These are phyloP conservation scores for Micractinium sp. DNA, from an alignment of 139 green algal genomes.

Conservation along the genomic window DNA sequence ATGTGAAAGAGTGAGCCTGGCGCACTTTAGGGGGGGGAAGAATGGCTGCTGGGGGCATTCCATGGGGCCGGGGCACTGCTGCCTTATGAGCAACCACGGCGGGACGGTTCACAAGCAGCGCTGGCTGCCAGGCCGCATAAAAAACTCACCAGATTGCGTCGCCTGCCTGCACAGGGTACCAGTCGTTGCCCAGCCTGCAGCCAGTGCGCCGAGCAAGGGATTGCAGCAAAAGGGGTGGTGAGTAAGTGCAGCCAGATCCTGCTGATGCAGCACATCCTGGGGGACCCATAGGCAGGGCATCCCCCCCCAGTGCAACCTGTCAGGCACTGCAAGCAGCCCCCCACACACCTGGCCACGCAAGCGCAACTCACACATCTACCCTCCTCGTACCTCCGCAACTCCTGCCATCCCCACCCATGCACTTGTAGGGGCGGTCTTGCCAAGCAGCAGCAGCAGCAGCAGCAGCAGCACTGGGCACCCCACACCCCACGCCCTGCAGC, in stretches of 20 bases:
- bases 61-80: too few species aligned
- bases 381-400: neutral
- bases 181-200: slow-evolving; percentile 78
- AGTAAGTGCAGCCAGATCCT: neutral
- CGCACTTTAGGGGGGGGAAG: too few species aligned
- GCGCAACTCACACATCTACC: neutral
- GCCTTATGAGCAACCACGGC: neutral
- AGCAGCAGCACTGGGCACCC: too few species aligned
- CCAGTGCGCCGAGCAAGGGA: neutral
- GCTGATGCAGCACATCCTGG: neutral
- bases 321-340: neutral
- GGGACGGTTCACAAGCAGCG: too few species aligned
- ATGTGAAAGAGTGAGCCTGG: too few species aligned
- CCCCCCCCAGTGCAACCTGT: too few species aligned
- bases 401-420: too few species aligned
- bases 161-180: slow-evolving; percentile 72
- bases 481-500: too few species aligned
- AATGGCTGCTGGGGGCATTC: too few species aligned
- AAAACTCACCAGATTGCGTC: slow-evolving; percentile 28
- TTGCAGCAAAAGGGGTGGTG: neutral
- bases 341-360: neutral
- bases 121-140: too few species aligned
- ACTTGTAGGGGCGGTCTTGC: neutral
- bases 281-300: too few species aligned
- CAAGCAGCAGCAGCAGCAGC: too few species aligned